Evolutionary conservation across 2,329 filamentous ascomycete genomes (phyloP).

Genomic region (Cercospora sesami): DNA sequence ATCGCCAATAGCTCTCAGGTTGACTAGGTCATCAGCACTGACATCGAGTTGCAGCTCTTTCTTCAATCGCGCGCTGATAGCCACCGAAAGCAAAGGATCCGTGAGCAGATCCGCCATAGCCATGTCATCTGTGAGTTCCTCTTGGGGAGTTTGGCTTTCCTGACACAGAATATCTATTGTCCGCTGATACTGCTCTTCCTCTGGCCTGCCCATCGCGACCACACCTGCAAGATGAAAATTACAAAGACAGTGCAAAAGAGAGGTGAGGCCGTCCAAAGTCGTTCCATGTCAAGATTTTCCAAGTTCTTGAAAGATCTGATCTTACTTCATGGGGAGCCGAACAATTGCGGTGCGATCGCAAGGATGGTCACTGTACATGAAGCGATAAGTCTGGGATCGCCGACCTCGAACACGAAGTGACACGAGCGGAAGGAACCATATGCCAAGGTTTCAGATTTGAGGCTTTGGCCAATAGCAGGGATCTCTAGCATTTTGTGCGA

Average conservation of each 20-base stretch:
- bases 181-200: conserved; percentile 9
- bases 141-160: conserved; percentile 2
- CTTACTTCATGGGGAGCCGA: background rate
- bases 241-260: background rate
- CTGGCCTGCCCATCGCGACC: background rate
- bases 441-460: conserved; percentile 2
- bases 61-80: conserved; percentile 10
- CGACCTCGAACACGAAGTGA: background rate
- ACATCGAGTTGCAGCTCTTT: conserved; percentile 10
- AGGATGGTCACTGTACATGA: background rate
- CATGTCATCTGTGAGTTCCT: conserved; percentile 6
- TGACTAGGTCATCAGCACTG: conserved; percentile 7
- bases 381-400: background rate
- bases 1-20: conserved; percentile 10
- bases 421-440: background rate
- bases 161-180: conserved; percentile 14
- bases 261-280: background rate
- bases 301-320: background rate
- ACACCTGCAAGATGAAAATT: background rate
- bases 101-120: conserved; percentile 15
- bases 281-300: background rate
- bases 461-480: background rate
- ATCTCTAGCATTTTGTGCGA: background rate
- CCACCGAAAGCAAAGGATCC: conserved; percentile 9
- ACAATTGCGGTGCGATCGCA: background rate